phyloP scores from a whole-genome alignment of 2,329 filamentous ascomycete genomes.

The Arthrobotrys entomopaga region DNA sequence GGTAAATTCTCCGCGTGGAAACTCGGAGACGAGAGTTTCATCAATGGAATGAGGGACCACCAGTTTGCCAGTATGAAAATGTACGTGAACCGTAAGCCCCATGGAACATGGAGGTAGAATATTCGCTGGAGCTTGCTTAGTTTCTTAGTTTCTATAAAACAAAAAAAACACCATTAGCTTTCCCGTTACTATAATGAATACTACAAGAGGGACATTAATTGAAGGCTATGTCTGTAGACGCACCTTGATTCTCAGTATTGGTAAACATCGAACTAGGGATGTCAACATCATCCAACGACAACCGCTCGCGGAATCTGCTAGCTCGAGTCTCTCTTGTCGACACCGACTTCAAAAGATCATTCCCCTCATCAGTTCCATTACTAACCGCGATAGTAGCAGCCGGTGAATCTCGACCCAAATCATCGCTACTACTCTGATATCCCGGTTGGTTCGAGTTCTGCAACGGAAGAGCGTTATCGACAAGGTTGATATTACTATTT shows the following conservation, averaged over 20 bases:
- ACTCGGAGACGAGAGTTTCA: constrained; percentile 12
- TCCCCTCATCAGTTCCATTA: neutral
- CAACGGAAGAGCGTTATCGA: neutral
- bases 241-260: neutral
- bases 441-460: neutral
- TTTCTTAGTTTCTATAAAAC: neutral
- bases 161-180: neutral
- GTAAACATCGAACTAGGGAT: constrained; percentile 23
- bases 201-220: neutral
- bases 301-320: constrained; percentile 31
- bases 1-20: constrained; percentile 47
- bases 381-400: constrained; percentile 9
- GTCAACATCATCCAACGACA: constrained; percentile 19
- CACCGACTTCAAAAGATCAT: neutral
- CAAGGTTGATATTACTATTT: neutral
- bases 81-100: constrained; percentile 35
- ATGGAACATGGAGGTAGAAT: constrained; percentile 32
- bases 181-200: neutral
- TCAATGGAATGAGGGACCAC: constrained; percentile 44
- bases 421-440: neutral
- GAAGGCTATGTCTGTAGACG: neutral
- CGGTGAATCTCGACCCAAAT: constrained; percentile 3
- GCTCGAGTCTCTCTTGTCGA: constrained; percentile 1
- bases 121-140: constrained; percentile 5
- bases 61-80: constrained; percentile 40